Evolutionary conservation across 1,284 basidiomycete species (phyloP), one percentile per base, ranked within the genome.

Genomic region (Trametes pubescens): DNA sequence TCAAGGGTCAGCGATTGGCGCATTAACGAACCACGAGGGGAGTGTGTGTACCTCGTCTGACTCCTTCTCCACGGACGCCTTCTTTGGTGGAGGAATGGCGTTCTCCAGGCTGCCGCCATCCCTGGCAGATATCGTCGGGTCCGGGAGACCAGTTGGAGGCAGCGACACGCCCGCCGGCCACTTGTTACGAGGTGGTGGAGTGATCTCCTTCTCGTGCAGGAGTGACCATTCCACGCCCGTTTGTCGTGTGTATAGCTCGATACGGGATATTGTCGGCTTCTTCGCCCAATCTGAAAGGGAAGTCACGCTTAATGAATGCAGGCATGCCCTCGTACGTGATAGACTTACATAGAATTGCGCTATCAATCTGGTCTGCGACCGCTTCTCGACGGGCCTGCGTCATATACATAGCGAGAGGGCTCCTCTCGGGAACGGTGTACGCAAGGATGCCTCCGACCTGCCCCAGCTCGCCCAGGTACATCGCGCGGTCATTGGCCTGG

Each of bases 281-380:
- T 81, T 81, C 1, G 77, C 78, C 51, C 82, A 79, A 73, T 85
- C 90, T 92, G 59, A 32, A 16, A 5, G 16, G 9, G 24, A 0
- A 56, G 24, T 26, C 11, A 40, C n/a, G n/a, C n/a, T n/a, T n/a
- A n/a, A n/a, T n/a, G n/a, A n/a, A n/a, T n/a, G n/a, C n/a, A n/a
- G n/a, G n/a, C n/a, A n/a, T n/a, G n/a, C n/a, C n/a, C n/a, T n/a
- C n/a, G n/a, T n/a, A n/a, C n/a, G 26, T n/a, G 61, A 14, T 26
- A 14, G 1, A 80, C 92, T 73, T 69, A 93, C 93, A 80, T 4
- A 96, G 77, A 56, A 96, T 93, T 11, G 95, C 95, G 53, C 86
- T 85, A 69, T 96, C 92, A 58, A 97, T 89, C 77, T 95, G 92
- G 63, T 93, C 90, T 0, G 94, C 94, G 6, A 96, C 84, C 7